Conservation (phyloP, 352 stramenopile genomes). For the Aphanomyces stellatus region DNA sequence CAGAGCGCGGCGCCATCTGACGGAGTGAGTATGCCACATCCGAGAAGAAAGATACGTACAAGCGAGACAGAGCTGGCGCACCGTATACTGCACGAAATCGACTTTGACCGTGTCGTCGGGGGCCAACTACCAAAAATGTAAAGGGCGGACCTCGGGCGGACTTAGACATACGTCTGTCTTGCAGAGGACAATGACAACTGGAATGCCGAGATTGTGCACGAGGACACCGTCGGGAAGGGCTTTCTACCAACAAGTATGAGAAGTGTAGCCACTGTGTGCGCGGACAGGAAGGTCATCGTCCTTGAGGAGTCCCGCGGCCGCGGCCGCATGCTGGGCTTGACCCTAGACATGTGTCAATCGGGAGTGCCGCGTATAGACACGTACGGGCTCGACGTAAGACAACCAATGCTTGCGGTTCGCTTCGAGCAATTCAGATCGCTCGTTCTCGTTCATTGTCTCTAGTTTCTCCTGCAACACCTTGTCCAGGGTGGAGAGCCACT, state of each 20-base stretch:
- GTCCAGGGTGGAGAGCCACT: slow-evolving; percentile 72
- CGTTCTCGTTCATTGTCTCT: slow-evolving; percentile 41
- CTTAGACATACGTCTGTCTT: slow-evolving; percentile 57
- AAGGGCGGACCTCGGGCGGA: neutral
- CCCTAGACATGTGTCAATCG: too few species aligned
- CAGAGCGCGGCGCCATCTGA: slow-evolving; percentile 67
- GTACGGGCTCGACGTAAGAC: slow-evolving; percentile 65
- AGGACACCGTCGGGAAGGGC: slow-evolving; percentile 44
- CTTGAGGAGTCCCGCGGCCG: neutral
- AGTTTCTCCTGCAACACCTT: slow-evolving; percentile 64
- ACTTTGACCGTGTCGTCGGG: slow-evolving; percentile 77
- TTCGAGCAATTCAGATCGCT: slow-evolving; percentile 49
- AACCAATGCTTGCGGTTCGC: slow-evolving; percentile 66
- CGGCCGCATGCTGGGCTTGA: neutral
- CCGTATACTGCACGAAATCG: slow-evolving; percentile 75
- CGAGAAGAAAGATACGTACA: slow-evolving; percentile 32
- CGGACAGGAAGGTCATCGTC: neutral
- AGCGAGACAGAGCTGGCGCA: slow-evolving; percentile 69
- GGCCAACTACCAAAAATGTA: slow-evolving; percentile 27
- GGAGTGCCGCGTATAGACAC: too few species aligned
- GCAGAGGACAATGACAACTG: slow-evolving; percentile 57
- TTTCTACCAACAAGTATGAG: too few species aligned
- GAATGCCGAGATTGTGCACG: slow-evolving; percentile 69
- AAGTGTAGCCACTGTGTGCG: too few species aligned
- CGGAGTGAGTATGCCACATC: neutral